Base-by-base conservation (phyloP, 2,329 filamentous ascomycete species). In the Neonectria faginata region DNA sequence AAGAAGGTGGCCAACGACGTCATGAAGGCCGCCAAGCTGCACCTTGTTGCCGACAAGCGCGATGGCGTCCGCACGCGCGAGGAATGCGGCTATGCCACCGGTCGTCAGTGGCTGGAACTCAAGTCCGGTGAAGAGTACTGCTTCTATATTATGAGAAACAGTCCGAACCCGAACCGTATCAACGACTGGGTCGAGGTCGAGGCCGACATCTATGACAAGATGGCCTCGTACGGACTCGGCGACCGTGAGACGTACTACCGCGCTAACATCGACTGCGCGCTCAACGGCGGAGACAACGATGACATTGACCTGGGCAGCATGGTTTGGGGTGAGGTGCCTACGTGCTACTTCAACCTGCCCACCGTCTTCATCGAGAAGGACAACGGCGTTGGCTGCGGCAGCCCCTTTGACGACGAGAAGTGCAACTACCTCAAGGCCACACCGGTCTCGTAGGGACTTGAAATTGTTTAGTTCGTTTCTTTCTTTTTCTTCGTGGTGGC, bases 1-100 rank as follows among this genome's bases (percentile, higher is more conserved):
- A 62, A 65, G 11, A 70, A 70, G 41, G 60, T 70, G 2, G 66
- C 66, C 48, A 70, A 69, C 18, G 67, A 70, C 7, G 66, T 70
- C 12, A 70, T 70, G 68, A 65, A 62, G 9, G 65, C 68, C 0
- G 68, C 60, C 16, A 41, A 22, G 2, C 47, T 69, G 10, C 18
- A 56, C 9, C 66, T 70, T 12, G 63, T 67, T 1, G 66, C 63
- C 2, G 68, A 70, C 18, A 69, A 67, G 48, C 63, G 66, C 1
- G 22, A 66, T 6, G 36, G 50, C 6, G 48, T 41, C 4, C 67
- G 18, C 25, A n/a, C 45, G 22, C 25, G 50, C 1, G 67, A 69
- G 8, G 64, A 61, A 5, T 69, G 67, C 0, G 64, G 67, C 2
- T 67, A 48, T 1, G 53, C 53, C 1, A 18, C 67, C 0, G 63